A percentile compares a stretch with the other conserved stretches of the same genome.
Evolutionary conservation across 768 basidiomycete genomes (phyloP).

Genomic region (Kwoniella shandongensis): DNA sequence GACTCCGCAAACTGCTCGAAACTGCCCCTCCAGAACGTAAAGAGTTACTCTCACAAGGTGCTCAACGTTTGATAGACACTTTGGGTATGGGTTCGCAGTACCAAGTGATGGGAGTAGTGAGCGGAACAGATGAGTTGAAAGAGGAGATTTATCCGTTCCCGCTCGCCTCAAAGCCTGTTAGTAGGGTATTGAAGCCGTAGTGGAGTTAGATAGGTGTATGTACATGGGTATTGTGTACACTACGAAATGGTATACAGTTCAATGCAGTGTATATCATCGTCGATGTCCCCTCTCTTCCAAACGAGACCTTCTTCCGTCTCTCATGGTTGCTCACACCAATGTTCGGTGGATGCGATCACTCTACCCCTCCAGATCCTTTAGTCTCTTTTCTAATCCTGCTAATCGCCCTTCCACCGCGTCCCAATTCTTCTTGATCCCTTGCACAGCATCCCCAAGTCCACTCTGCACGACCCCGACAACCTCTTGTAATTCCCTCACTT

Average conservation of each 20-base stretch:
- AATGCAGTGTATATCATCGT: conserved; percentile 2
- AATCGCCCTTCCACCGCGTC: conserved; percentile 58
- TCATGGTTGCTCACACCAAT: background rate
- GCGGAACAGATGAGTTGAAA: background rate
- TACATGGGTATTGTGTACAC: background rate
- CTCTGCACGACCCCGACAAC: conserved; percentile 72
- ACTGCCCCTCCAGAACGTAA: conserved; percentile 58
- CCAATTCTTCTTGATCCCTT: conserved; percentile 66
- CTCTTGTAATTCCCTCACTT: conserved; percentile 65
- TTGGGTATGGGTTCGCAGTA: conserved; percentile 86
- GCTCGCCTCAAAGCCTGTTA: background rate
- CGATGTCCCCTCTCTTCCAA: background rate
- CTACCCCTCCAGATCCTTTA: conserved; percentile 22
- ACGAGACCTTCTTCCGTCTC: background rate
- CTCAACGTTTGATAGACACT: conserved; percentile 71
- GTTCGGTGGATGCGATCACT: background rate
- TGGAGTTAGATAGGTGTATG: background rate
- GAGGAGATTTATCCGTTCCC: conserved; percentile 23
- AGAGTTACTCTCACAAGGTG: conserved; percentile 62
- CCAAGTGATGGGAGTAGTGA: conserved; percentile 67
- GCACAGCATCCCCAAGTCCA: conserved; percentile 74
- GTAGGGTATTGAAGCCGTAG: conserved; percentile 13
- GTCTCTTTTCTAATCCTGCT: conserved; percentile 48
- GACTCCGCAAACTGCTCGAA: conserved; percentile 65
- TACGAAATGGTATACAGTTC: conserved; percentile 1